Evolutionary conservation across 495 filamentous ascomycete species (phyloP).

Genomic region (Podospora pseudopauciseta): DNA sequence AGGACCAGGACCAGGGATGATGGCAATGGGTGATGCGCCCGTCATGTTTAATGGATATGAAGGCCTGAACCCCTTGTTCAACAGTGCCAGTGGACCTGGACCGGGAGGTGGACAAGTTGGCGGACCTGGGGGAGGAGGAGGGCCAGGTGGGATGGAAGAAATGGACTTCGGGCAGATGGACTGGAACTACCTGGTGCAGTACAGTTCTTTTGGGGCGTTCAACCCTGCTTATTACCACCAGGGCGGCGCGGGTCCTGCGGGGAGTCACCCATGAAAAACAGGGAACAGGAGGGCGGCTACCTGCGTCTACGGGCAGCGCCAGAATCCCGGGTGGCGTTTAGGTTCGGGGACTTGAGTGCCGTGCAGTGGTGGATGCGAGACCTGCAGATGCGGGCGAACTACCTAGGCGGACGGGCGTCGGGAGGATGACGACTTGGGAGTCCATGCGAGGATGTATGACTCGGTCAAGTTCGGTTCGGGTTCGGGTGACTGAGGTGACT

Average conservation of each 20-base stretch:
- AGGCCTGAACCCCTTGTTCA: constrained; percentile 20
- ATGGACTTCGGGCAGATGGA: constrained; percentile 43
- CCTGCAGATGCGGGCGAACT: not conserved
- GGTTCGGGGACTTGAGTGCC: not conserved
- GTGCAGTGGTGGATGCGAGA: not conserved
- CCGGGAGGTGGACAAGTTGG: not conserved
- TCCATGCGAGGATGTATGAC: not conserved
- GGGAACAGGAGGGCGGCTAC: not conserved
- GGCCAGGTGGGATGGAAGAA: constrained; percentile 31
- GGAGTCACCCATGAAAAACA: not conserved
- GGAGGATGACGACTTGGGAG: too few relatives aligned
- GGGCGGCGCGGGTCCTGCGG: not conserved
- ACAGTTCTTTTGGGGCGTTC: constrained; percentile 34
- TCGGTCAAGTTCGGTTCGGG: not conserved
- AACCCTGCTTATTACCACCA: constrained; percentile 22
- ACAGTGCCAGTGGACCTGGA: not conserved
- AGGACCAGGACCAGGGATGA: constrained; percentile 9
- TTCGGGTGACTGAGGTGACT: not conserved
- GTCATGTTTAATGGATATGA: constrained; percentile 31
- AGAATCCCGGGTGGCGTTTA: not conserved
- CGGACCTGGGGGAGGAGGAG: not conserved
- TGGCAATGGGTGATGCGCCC: constrained; percentile 25
- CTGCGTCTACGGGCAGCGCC: not conserved
- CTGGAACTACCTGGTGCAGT: constrained; percentile 44
- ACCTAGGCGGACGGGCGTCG: not conserved